Evolutionary conservation across 176 grass and related monocot species (phyloP), one percentile per base, ranked within the genome.

Genomic region (Aegilops sharonensis): DNA sequence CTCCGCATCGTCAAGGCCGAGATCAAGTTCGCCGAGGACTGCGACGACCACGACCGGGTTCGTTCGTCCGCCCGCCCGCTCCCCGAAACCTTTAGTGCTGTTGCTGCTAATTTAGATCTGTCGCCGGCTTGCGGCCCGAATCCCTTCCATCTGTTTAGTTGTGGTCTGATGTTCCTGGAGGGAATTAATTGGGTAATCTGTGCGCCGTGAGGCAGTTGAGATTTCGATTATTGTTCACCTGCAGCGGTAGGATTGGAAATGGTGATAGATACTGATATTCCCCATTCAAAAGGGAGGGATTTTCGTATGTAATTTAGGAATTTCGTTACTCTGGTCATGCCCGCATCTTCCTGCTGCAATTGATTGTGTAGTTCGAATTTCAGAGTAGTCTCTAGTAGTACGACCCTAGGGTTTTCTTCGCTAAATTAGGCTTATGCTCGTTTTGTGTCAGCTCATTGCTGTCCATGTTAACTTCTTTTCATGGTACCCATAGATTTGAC

Each of bases 21-120:
- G 73, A 76, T 76, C 25, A 76, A 76, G 13, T 76, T 76, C 73
- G 73, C 73, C 73, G 73, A 76, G 73, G 73, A 76, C 73, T 76
- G 73, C 73, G 73, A 76, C 45, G 89, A 99, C 89, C 92, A 94
- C 66, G 88, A 91, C 52, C 77, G 88, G 78, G 92, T 95, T 42
- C 76, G 65, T 54, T 15, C 45, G 2, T 64, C 40, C 40, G 40
- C 10, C 59, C 14, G 37, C 59, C 52, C 52, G 29, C 54, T 37
- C 61, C 59, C 47, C 63, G 20, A 35, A 21, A 25, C 39, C 21
- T 20, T 30, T 11, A 24, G 29, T 48, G 20, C 9, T 59, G 2
- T 29, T 47, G 30, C 27, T 60, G 21, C 72, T 17, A 52, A 52
- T 54, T 67, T 59, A 8, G 74, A 61, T 79, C 56, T 77, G 20